Conservation (phyloP, 192 early-diverging fungal species). For the Linnemannia zychae region DNA sequence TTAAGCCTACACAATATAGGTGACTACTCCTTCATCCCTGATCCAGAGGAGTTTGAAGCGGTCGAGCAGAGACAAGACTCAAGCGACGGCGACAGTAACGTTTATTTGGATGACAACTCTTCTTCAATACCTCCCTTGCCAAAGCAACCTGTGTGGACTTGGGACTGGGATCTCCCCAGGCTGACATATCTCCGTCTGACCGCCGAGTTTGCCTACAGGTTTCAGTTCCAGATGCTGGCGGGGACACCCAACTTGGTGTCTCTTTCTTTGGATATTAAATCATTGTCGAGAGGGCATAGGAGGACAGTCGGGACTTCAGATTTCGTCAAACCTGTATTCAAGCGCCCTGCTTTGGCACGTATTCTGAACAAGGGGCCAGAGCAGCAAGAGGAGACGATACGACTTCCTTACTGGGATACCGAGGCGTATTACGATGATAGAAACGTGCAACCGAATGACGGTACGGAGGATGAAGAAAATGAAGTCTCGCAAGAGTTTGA, state of each 20-base stretch:
- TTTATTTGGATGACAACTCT: neutral
- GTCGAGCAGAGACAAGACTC: neutral
- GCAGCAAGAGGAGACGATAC: no score
- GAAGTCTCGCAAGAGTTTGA: neutral
- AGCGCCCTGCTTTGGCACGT: neutral
- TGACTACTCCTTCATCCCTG: neutral
- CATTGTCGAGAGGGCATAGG: neutral
- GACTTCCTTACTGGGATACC: no score
- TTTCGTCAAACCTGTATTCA: neutral
- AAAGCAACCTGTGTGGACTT: constrained; percentile 11
- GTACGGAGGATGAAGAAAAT: neutral
- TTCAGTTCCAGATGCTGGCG: constrained; percentile 29
- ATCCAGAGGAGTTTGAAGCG: no score
- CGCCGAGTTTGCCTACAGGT: constrained; percentile 19
- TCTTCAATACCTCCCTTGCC: neutral
- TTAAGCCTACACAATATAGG: neutral
- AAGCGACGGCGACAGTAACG: neutral
- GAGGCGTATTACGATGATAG: no score
- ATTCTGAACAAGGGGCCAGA: neutral
- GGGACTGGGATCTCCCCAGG: constrained; percentile 29
- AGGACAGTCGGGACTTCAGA: neutral
- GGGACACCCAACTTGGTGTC: neutral
- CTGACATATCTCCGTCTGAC: neutral
- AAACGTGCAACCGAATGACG: no score
- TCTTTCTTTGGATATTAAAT: neutral